Base-by-base conservation (phyloP, 2,329 filamentous ascomycete genomes). In the Trichoderma breve region DNA sequence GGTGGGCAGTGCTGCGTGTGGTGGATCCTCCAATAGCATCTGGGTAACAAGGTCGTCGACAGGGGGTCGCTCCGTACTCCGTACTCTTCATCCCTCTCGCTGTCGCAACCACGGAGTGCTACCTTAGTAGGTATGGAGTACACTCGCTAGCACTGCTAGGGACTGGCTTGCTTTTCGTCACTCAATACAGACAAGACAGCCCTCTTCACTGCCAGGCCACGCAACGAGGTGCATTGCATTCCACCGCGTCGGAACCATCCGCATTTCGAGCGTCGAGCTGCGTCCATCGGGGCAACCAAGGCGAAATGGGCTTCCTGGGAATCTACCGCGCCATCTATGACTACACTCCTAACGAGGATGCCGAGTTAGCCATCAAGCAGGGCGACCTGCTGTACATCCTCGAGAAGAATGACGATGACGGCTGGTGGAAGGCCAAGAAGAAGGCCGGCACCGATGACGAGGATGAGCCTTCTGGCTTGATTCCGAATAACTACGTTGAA, bases 341-440 rank as follows among this genome's bases (percentile, higher is more conserved):
- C 84, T 98, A 98, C 85, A 87, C 88, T 80, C 94, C 95, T 74
- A 94, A 97, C 82, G 91, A 90, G 77, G 92, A 93, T 78, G 92
- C 92, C 75, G 95, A 98, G 87, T 87, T 98, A 73, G 88, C 91
- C 74, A 92, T 98, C 77, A 85, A 84, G 71, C 95, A 98, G 79
- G 94, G 94, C 72, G 95, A 98, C 82, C 81, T 98, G 74, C 89
- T 98, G 73, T 98, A 95, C 82, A 87, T 98, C 72, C 84, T 97
- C 71, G 93, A 97, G 78, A 97, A 97, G 84, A 92, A 90, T 74
- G 81, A 83, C 65, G 90, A 93, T 39, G 88, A 90, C 90, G 83
- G 94, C 80, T 98, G 96, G 96, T 98, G 96, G 96, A 96, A 91
- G 82, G 94, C 93, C 62, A 97, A 97, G 86, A 97, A 97, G 86